A percentile compares a stretch with the other conserved stretches of the same genome.
phyloP scores from a whole-genome alignment of 495 filamentous ascomycete species.

The Entonaema liquescens region DNA sequence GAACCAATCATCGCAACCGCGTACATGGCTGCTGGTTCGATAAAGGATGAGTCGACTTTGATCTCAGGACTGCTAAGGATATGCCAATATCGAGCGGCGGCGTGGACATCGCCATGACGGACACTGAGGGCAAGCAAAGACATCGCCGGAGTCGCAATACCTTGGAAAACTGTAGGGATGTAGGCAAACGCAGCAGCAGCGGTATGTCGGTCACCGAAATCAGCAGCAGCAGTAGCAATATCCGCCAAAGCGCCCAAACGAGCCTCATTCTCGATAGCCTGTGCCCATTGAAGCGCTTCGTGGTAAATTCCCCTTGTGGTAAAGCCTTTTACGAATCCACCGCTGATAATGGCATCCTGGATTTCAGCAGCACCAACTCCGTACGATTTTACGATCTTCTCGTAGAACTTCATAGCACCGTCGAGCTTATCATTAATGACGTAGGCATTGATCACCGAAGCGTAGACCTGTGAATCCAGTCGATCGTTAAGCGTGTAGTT shows the following conservation, averaged over 20 bases:
- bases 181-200: constrained; percentile 73
- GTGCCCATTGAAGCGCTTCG: constrained; percentile 72
- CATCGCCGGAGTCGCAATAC: constrained; percentile 72
- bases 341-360: constrained; percentile 71
- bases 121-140: constrained; percentile 86
- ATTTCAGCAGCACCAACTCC: constrained; percentile 62
- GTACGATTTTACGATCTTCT: constrained; percentile 74
- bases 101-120: constrained; percentile 77
- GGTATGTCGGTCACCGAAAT: constrained; percentile 73
- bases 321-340: constrained; percentile 78
- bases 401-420: constrained; percentile 82
- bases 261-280: constrained; percentile 55
- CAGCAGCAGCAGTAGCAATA: constrained; percentile 71
- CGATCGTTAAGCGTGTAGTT: constrained; percentile 74
- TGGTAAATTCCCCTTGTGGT: constrained; percentile 68
- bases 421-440: constrained; percentile 77
- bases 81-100: constrained; percentile 79
- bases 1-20: constrained; percentile 81
- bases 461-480: constrained; percentile 85
- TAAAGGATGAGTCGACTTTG: constrained; percentile 69
- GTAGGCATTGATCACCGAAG: constrained; percentile 86
- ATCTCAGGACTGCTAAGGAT: constrained; percentile 68
- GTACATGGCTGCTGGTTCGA: constrained; percentile 89
- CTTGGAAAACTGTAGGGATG: constrained; percentile 58
- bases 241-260: constrained; percentile 52